Percentiles rank a stretch among this genome's conserved stretches.
Evolutionary conservation across 345 rosid species (phyloP).

Genomic region (Salix koriyanagi): DNA sequence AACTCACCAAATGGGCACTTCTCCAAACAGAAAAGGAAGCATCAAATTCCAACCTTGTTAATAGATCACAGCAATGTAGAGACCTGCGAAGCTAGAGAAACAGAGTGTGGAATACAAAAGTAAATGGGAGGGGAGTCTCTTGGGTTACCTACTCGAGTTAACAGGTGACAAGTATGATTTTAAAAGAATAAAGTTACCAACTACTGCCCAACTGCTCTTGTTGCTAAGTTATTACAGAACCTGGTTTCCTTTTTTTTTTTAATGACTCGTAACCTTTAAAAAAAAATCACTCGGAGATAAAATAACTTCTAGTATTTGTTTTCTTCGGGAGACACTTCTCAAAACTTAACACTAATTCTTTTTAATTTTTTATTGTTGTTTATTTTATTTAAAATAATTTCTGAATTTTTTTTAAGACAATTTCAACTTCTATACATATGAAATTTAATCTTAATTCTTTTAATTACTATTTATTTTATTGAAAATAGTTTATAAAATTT

Average conservation of each 20-base stretch:
- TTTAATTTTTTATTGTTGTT: too few relatives aligned
- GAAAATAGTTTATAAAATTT: too few relatives aligned
- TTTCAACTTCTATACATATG: too few relatives aligned
- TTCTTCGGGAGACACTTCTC: too few relatives aligned
- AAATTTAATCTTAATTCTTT: too few relatives aligned
- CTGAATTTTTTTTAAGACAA: too few relatives aligned
- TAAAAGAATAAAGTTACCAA: slow-evolving; percentile 44
- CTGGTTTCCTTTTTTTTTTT: slow-evolving; percentile 14
- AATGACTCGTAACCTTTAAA: too few relatives aligned
- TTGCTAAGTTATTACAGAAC: slow-evolving; percentile 58
- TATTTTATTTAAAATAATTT: too few relatives aligned
- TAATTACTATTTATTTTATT: too few relatives aligned
- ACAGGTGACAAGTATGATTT: slow-evolving; percentile 54
- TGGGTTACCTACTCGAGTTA: slow-evolving; percentile 45
- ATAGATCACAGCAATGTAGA: slow-evolving; percentile 28
- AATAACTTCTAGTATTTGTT: too few relatives aligned
- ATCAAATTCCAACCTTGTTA: slow-evolving; percentile 56
- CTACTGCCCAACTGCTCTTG: slow-evolving; percentile 59
- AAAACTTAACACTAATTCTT: too few relatives aligned
- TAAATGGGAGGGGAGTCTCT: slow-evolving; percentile 1
- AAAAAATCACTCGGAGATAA: too few relatives aligned
- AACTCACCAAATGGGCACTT: slow-evolving; percentile 42
- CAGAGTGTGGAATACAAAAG: slow-evolving; percentile 12
- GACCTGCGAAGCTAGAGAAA: slow-evolving; percentile 22
- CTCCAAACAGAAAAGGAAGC: slow-evolving; percentile 44